Conservation (phyloP, 805 yeast genomes). For the Sungouiozyma ichnusensis region DNA sequence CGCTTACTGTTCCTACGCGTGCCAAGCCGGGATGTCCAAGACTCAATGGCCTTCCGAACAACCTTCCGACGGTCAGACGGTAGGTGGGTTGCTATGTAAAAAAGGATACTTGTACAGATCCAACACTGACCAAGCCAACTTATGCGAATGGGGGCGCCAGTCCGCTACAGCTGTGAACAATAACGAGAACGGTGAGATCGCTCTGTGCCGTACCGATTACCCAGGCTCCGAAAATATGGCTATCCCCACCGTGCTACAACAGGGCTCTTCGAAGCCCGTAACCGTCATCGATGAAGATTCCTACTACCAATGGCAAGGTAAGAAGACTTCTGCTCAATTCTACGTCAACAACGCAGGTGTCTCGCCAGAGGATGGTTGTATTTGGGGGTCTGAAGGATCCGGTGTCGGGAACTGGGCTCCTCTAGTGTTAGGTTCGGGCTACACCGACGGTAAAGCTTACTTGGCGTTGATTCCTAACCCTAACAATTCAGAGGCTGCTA, state of each 20-base stretch:
- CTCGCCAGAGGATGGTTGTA: constrained; percentile 78
- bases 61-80: constrained; percentile 80
- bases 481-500: constrained; percentile 60
- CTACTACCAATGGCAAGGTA: constrained; percentile 78
- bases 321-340: constrained; percentile 85
- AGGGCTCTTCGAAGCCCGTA: constrained; percentile 55
- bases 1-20: constrained; percentile 91
- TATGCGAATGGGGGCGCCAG: constrained; percentile 81
- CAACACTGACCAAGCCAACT: constrained; percentile 51
- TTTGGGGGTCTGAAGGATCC: constrained; percentile 78
- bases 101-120: constrained; percentile 77
- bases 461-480: constrained; percentile 92
- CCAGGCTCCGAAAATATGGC: constrained; percentile 99
- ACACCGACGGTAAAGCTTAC: constrained; percentile 60
- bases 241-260: constrained; percentile 73
- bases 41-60: constrained; percentile 92
- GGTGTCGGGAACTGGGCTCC: constrained; percentile 98
- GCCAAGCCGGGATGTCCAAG: constrained; percentile 98
- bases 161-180: constrained; percentile 61
- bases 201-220: constrained; percentile 96
- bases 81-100: constrained; percentile 88
- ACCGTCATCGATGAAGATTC: constrained; percentile 69
- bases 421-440: constrained; percentile 87
- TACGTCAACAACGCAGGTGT: constrained; percentile 97
- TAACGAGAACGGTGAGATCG: constrained; percentile 52